phyloP scores from a whole-genome alignment of 768 basidiomycete species.

The Naganishia friedmannii region DNA sequence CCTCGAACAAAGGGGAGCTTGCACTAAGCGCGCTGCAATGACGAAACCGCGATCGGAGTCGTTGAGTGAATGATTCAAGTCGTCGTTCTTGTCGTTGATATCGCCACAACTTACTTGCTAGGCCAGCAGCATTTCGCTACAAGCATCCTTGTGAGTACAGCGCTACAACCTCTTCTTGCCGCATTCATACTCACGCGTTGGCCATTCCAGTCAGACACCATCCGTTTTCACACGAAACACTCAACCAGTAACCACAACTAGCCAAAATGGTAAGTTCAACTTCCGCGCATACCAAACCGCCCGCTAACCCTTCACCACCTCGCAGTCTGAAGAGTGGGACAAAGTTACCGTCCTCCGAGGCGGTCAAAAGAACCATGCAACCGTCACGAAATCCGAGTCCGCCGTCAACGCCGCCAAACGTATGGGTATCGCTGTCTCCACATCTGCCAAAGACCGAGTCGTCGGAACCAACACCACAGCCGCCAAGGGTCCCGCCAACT shows the following conservation, averaged over 20 bases:
- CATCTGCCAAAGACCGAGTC: slow-evolving; percentile 37
- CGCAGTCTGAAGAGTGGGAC: slow-evolving; percentile 44
- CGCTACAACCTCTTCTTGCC: too few relatives aligned
- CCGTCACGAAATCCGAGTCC: slow-evolving; percentile 37
- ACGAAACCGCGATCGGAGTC: slow-evolving; percentile 20
- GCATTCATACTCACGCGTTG: too few relatives aligned
- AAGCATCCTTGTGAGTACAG: neutral
- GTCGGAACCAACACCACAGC: slow-evolving; percentile 36
- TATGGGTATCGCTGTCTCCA: slow-evolving; percentile 41
- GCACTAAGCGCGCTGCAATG: slow-evolving; percentile 2
- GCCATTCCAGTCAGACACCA: neutral
- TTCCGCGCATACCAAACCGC: neutral
- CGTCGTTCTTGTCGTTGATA: too few relatives aligned
- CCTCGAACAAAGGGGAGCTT: slow-evolving; percentile 19
- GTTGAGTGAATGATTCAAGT: neutral
- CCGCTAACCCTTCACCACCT: neutral
- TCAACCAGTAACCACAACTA: neutral
- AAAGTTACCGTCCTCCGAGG: slow-evolving; percentile 39
- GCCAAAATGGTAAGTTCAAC: slow-evolving; percentile 24
- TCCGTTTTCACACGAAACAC: neutral
- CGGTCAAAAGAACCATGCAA: slow-evolving; percentile 36
- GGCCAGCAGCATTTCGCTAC: neutral
- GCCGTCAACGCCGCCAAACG: slow-evolving; percentile 44
- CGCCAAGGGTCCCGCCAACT: slow-evolving; percentile 64
- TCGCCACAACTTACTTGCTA: neutral